Conservation (phyloP, 345 rosid genomes). For the Eucalyptus marginata region DNA sequence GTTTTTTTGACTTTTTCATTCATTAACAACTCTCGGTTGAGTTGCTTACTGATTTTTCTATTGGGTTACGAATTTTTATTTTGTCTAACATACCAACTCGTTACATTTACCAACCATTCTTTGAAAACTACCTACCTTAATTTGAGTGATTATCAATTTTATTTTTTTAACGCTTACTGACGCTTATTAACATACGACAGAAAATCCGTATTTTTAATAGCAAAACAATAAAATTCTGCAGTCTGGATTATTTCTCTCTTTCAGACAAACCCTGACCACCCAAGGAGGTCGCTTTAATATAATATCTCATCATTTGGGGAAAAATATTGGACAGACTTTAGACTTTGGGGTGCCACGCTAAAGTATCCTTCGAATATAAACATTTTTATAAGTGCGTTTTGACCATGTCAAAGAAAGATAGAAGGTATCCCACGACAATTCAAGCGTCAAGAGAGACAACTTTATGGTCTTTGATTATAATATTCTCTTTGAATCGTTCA, state of each 20-base stretch:
- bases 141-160: not conserved
- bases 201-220: not conserved
- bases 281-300: not conserved
- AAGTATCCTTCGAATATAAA: accelerated
- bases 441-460: not conserved
- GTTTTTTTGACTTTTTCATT: accelerated
- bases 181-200: not conserved
- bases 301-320: not conserved
- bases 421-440: not conserved
- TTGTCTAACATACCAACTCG: not conserved
- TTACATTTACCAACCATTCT: not conserved
- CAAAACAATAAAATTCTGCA: not conserved
- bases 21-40: not conserved
- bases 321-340: not conserved
- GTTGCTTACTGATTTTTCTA: not conserved
- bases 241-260: not conserved
- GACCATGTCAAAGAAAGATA: not conserved
- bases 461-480: not conserved
- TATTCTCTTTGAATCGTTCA: not conserved
- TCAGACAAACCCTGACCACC: not conserved
- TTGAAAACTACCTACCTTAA: not conserved
- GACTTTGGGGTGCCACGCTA: not conserved
- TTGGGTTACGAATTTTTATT: not conserved
- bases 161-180: not conserved
- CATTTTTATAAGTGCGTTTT: not conserved